Base-by-base conservation (phyloP, 169 alveolate genomes). In the Toxoplasma gondii region DNA sequence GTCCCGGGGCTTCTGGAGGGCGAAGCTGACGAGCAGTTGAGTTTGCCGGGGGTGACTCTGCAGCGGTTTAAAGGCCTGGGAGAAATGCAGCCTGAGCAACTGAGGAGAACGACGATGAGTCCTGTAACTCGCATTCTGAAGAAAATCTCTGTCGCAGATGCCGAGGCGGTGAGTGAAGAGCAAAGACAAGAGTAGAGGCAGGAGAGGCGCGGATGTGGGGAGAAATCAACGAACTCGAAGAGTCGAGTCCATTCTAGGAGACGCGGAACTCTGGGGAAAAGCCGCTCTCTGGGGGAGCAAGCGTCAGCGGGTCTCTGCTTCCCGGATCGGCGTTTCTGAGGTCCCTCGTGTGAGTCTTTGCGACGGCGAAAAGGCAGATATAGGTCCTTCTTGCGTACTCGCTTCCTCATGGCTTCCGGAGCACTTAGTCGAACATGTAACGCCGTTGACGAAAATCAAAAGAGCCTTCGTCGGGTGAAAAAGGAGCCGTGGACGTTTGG, bases 41-140 rank as follows among this genome's bases (percentile, higher is more conserved):
- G 22, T 17, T 45, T 78, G 19, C 39, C 39, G 44, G 45, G 45
- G 2, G 45, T 78, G 22, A 29, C 39, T 12, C 86, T 78, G 4
- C 98, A 97, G 94, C 91, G 98, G 41, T 97, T 96, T 92, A 97
- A 97, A 90, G 98, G 98, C 41, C 96, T 97, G 39, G 98, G 98
- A 27, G 98, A 97, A 94, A 97, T 97, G 98, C 97, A 95, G 97
- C 97, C 98, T 0, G 96, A 96, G 94, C 98, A 97, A 90, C 94
- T 97, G 69, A 96, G 98, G 98, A 95, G 93, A 53, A 97, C 98
- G 31, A 97, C 98, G 24, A 97, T 97, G 98, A 96, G 97, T 87
- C 98, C 98, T 22, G 92, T 81, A 4, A 96, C 95, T 82, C 88
- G 98, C 39, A 92, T 96, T 41, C 94, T 97, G 86, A 97, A 96